Evolutionary conservation across 345 rosid genomes (phyloP), one percentile per base, ranked within the genome.

Genomic region (Salix suchowensis): DNA sequence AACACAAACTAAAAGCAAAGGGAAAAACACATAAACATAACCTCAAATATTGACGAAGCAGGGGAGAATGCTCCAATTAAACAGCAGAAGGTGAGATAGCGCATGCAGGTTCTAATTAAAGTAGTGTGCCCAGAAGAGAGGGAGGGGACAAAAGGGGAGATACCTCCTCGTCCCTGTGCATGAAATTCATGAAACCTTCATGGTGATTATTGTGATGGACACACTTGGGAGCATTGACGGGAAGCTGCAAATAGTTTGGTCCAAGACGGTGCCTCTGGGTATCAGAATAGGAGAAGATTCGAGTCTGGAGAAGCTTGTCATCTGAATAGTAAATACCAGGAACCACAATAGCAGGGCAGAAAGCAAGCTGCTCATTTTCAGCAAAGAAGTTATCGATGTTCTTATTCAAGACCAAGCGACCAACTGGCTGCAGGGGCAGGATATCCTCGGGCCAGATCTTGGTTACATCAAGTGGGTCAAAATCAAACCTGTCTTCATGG

Each of bases 221-320:
- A 77, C 94, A 92, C 83, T 96, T 94, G 68, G 99, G 97, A 65
- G 99, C 94, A 90, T 96, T 96, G 65, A 79, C 97, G 10, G 99
- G 99, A 58, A 96, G 91, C 68, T 89, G 98, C 76, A 96, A 87
- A 84, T 96, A 96, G 89, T 94, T 96, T 32, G 99, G 99, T 78
- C 98, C 98, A 65, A 96, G 98, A 48, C 99, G 97, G 85, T 96
- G 97, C 82, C 99, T 91, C 84, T 96, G 99, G 52, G 98, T 96
- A 83, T 96, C 99, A 28, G 94, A 26, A 72, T 96, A 96, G 18
- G 99, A 88, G 78, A 96, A 96, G 82, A 94, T 79, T 24, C 98
- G 83, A 80, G 86, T 85, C 88, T 94, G 99, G 70, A 96, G 98
- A 68, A 92, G 68, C 78, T 96, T 96, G 82, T 96, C 99, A 77